These are phyloP conservation scores for Tillandsia fasciculata DNA, from an alignment of 176 grass and related monocot genomes.

Conservation along the genomic window DNA sequence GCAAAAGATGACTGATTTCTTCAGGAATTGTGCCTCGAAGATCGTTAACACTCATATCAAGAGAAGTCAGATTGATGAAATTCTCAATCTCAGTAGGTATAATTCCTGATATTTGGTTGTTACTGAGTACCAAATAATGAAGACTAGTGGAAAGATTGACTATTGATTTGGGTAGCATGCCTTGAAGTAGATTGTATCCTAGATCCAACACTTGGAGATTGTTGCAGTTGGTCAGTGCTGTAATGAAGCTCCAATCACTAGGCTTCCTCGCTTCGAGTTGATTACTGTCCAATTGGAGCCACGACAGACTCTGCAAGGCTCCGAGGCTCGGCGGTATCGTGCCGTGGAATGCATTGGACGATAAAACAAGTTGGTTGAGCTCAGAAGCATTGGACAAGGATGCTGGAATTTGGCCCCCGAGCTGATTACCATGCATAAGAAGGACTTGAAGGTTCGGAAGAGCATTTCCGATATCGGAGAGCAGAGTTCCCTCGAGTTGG, in stretches of 20 bases:
- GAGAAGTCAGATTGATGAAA: conserved; percentile 11
- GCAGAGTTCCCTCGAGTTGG: conserved; percentile 10
- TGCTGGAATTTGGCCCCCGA: conserved; percentile 19
- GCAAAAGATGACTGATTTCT: conserved; percentile 12
- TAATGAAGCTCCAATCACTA: conserved; percentile 28
- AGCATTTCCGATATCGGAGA: conserved; percentile 14
- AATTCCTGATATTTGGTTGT: conserved; percentile 19
- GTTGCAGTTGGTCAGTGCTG: conserved; percentile 23
- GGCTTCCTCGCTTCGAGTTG: conserved; percentile 4
- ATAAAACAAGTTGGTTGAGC: background rate
- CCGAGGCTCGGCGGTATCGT: conserved; percentile 22
- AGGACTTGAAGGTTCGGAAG: conserved; percentile 19
- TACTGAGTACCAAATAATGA: background rate
- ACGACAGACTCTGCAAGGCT: conserved; percentile 10
- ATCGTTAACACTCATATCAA: conserved; percentile 2
- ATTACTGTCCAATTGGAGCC: background rate
- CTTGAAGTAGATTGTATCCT: conserved; percentile 15
- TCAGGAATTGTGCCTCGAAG: conserved; percentile 17
- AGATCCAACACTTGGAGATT: background rate
- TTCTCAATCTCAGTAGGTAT: conserved; percentile 29
- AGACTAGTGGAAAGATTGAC: conserved; percentile 30
- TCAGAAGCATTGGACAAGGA: conserved; percentile 21
- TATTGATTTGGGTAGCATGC: conserved; percentile 21
- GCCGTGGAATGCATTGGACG: conserved; percentile 24
- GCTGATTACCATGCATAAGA: background rate